These are phyloP conservation scores for Paramecium octaurelia DNA, from an alignment of 73 alveolate genomes.

Conservation along the genomic window DNA sequence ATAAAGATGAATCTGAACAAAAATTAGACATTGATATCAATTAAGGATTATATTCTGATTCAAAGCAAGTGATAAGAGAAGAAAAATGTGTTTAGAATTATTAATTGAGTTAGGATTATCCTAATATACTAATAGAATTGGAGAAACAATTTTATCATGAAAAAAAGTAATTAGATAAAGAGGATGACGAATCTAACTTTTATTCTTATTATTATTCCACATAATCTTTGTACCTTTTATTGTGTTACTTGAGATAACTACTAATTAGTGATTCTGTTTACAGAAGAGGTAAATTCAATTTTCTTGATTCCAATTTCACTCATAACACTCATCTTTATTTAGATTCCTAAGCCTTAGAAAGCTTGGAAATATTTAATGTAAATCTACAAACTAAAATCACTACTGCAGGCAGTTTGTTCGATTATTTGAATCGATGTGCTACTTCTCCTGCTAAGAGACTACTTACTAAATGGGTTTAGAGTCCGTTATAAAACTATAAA, in stretches of 20 bases:
- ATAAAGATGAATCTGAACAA: neutral
- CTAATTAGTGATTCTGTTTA: neutral
- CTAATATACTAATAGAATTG: neutral
- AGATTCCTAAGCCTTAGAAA: constrained; percentile 77
- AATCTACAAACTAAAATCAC: constrained; percentile 62
- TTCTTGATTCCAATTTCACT: constrained; percentile 19
- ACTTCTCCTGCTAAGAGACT: constrained; percentile 59
- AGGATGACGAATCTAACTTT: neutral
- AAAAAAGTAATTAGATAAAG: neutral
- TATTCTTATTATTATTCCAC: neutral
- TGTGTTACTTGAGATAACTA: constrained; percentile 35
- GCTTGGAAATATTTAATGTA: constrained; percentile 77
- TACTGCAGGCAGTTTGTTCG: constrained; percentile 1
- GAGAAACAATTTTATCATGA: neutral
- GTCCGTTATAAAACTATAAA: neutral
- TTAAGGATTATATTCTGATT: neutral
- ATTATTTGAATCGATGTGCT: neutral
- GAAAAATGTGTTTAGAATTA: neutral
- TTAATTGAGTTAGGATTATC: neutral
- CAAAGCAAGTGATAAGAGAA: neutral
- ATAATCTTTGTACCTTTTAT: neutral
- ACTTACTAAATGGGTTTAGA: neutral
- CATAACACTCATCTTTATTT: constrained; percentile 22
- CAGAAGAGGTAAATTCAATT: constrained; percentile 41
- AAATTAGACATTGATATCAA: neutral